A percentile compares a stretch with the other conserved stretches of the same genome.
phyloP scores from a whole-genome alignment of 2,329 filamentous ascomycete genomes.

The Diatrype stigma region DNA sequence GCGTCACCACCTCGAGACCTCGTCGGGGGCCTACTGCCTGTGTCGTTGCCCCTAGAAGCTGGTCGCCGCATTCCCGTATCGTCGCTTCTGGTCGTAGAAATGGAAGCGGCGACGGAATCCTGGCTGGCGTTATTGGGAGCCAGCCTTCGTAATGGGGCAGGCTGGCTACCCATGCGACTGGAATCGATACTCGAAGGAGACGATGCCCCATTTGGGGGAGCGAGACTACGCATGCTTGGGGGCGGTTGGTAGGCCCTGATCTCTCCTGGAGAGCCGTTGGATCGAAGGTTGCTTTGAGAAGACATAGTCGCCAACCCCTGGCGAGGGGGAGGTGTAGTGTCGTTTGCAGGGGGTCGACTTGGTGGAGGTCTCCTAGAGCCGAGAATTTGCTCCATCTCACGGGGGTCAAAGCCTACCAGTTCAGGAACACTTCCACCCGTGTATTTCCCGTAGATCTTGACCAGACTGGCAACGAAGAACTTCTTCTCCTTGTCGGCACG shows the following conservation, averaged over 20 bases:
- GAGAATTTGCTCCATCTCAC: constrained; percentile 71
- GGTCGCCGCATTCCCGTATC: constrained; percentile 39
- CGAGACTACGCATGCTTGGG: constrained; percentile 28
- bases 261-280: constrained; percentile 11
- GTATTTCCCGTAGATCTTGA: constrained; percentile 97
- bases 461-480: constrained; percentile 92
- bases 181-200: constrained; percentile 54
- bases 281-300: constrained; percentile 10
- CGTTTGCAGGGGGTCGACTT: constrained; percentile 18
- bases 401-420: constrained; percentile 75
- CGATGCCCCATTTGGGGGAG: constrained; percentile 35
- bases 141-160: constrained; percentile 41
- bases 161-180: constrained; percentile 35
- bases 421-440: constrained; percentile 80
- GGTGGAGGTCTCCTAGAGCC: constrained; percentile 48
- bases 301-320: constrained; percentile 3
- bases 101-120: constrained; percentile 50
- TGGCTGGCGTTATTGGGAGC: constrained; percentile 52
- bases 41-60: not conserved
- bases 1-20: not conserved
- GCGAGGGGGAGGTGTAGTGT: constrained; percentile 20
- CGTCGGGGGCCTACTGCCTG: constrained; percentile 1
- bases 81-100: constrained; percentile 44
- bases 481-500: constrained; percentile 94
- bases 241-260: constrained; percentile 18